A percentile compares a stretch with the other conserved stretches of the same genome.
Evolutionary conservation across 768 basidiomycete species (phyloP).

Genomic region (Podaxis mareebaensis): DNA sequence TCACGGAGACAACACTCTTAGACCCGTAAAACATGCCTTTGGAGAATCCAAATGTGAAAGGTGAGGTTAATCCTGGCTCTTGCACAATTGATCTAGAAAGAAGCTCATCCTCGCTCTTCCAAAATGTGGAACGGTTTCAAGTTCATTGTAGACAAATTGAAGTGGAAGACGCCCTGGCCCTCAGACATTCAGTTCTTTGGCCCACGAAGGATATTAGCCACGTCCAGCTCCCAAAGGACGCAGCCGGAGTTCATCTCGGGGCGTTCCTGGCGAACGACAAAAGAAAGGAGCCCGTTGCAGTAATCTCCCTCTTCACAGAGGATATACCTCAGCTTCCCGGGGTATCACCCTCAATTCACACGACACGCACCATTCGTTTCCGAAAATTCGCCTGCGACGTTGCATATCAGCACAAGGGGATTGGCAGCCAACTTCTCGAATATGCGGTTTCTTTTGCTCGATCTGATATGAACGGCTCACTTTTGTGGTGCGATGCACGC

Average conservation of each 20-base stretch:
- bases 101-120: not conserved
- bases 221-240: slow-evolving; percentile 55
- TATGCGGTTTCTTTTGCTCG: slow-evolving; percentile 39
- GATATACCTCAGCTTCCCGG: slow-evolving; percentile 27
- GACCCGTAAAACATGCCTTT: slow-evolving; percentile 4
- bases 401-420: slow-evolving; percentile 50
- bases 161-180: slow-evolving; percentile 43
- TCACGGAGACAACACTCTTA: slow-evolving; percentile 13
- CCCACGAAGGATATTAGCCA: slow-evolving; percentile 48
- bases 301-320: slow-evolving; percentile 59
- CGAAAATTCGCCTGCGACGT: slow-evolving; percentile 62
- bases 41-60: not conserved
- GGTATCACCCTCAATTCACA: slow-evolving; percentile 13
- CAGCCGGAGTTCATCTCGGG: slow-evolving; percentile 52
- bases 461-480: slow-evolving; percentile 38
- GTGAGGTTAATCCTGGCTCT: not conserved
- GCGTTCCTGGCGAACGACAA: slow-evolving; percentile 42
- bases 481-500: slow-evolving; percentile 63
- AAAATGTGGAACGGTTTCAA: slow-evolving; percentile 1
- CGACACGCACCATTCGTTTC: slow-evolving; percentile 42
- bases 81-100: not conserved
- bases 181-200: slow-evolving; percentile 63
- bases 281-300: slow-evolving; percentile 41
- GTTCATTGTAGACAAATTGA: slow-evolving; percentile 29
- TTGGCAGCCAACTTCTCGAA: slow-evolving; percentile 50